Percentiles rank a stretch among this genome's conserved stretches.
Conservation (phyloP, 371 early-diverging fungal species). For the Mortierella sp. region DNA sequence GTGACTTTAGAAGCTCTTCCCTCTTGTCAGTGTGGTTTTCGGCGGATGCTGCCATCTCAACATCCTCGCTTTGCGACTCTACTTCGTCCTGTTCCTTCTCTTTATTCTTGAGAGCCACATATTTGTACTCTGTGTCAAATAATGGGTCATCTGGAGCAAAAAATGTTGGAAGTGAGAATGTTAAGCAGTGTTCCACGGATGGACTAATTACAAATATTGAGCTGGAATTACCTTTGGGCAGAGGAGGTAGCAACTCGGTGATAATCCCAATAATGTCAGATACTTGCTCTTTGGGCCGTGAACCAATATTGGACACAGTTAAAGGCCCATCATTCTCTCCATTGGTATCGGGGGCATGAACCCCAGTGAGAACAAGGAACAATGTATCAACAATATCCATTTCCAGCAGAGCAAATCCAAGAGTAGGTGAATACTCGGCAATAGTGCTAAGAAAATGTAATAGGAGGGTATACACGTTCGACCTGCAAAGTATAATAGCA, state of each 20-base stretch:
- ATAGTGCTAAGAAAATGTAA: conserved; percentile 72
- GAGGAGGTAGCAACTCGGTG: conserved; percentile 71
- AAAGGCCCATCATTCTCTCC: conserved; percentile 27
- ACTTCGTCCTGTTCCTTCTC: conserved; percentile 17
- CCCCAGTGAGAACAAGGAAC: conserved; percentile 71
- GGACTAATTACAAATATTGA: neutral
- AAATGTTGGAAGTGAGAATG: neutral
- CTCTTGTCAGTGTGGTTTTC: conserved; percentile 54
- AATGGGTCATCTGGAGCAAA: conserved; percentile 24
- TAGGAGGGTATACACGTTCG: conserved; percentile 70
- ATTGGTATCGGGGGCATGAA: conserved; percentile 31
- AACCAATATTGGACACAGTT: conserved; percentile 57
- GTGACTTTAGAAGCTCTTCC: conserved; percentile 57
- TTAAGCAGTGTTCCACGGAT: neutral
- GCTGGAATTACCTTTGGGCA: conserved; percentile 66
- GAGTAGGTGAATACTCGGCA: conserved; percentile 71
- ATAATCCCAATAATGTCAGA: conserved; percentile 63
- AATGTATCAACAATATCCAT: conserved; percentile 68
- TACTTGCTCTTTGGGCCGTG: conserved; percentile 63
- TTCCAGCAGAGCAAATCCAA: conserved; percentile 68
- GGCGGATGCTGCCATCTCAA: conserved; percentile 23
- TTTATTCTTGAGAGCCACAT: conserved; percentile 17
- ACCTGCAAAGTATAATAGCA: conserved; percentile 48
- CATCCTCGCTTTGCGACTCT: conserved; percentile 19
- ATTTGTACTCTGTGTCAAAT: conserved; percentile 46